Evolutionary conservation across 306 rosid genomes (phyloP).

Genomic region (Neltuma alba): DNA sequence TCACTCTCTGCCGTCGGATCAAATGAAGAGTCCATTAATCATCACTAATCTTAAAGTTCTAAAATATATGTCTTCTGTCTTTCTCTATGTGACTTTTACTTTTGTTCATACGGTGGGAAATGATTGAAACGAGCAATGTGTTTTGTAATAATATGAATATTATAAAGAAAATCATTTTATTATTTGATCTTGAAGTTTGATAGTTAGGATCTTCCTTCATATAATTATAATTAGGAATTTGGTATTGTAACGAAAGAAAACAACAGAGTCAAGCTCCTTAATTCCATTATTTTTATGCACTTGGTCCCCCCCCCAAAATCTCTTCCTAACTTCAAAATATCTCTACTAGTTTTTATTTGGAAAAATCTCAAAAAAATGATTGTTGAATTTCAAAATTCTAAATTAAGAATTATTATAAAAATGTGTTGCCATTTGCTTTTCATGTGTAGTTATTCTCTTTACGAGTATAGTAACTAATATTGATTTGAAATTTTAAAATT

Average conservation of each 20-base stretch:
- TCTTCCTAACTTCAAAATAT: not conserved
- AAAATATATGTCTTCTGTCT: not conserved
- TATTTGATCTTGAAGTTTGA: not conserved
- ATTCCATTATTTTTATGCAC: not conserved
- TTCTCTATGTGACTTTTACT: no score
- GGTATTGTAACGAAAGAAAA: no score
- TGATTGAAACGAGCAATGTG: not conserved
- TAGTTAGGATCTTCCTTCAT: not conserved
- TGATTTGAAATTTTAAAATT: no score
- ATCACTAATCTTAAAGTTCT: not conserved
- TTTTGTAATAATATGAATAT: not conserved
- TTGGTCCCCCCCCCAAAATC: not conserved
- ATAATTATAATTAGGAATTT: no score
- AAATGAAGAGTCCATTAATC: slow-evolving; percentile 23
- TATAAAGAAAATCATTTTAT: not conserved
- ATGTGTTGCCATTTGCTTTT: no score
- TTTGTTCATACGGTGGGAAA: no score
- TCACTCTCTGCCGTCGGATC: slow-evolving; percentile 89
- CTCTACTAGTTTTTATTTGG: not conserved
- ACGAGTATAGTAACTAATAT: no score
- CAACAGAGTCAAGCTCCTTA: not conserved
- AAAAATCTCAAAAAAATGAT: no score
- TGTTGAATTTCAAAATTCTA: no score
- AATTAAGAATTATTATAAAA: no score
- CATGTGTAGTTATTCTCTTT: no score